phyloP scores from a whole-genome alignment of 2,329 filamentous ascomycete genomes.

The Xylaria sp. region DNA sequence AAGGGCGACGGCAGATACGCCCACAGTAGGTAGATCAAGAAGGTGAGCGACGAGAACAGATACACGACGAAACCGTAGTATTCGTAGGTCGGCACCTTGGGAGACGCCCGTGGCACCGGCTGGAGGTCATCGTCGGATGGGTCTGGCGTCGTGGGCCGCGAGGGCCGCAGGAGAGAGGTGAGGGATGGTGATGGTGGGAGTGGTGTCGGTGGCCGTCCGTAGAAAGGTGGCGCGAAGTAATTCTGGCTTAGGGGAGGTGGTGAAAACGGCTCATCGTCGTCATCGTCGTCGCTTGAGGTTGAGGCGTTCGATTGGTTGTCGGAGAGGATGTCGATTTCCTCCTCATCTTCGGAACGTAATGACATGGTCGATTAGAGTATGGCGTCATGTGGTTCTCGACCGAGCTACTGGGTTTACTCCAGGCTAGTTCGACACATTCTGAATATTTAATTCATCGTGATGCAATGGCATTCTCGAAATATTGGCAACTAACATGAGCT shows the following conservation, averaged over 20 bases:
- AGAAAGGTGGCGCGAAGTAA: constrained; percentile 84
- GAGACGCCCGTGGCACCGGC: constrained; percentile 82
- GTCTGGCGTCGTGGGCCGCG: constrained; percentile 92
- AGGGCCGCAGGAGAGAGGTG: constrained; percentile 89
- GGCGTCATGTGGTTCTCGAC: not conserved
- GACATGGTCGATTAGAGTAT: constrained; percentile 38
- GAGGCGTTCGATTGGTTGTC: constrained; percentile 47
- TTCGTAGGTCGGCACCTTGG: constrained; percentile 98
- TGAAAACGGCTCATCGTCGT: constrained; percentile 49
- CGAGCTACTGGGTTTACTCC: not conserved
- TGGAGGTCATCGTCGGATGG: constrained; percentile 86
- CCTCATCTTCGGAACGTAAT: constrained; percentile 44
- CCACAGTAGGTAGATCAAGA: constrained; percentile 80
- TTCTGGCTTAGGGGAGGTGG: constrained; percentile 62
- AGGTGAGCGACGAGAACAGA: constrained; percentile 84
- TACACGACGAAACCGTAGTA: constrained; percentile 99
- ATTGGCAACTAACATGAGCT: not conserved
- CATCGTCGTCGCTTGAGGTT: constrained; percentile 46
- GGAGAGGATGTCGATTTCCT: constrained; percentile 42
- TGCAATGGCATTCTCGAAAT: not conserved
- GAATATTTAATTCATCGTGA: not conserved
- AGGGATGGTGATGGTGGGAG: constrained; percentile 91
- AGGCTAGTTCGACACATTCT: not conserved
- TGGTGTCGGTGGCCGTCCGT: constrained; percentile 95
- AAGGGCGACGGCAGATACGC: constrained; percentile 92